phyloP scores from a whole-genome alignment of 2,329 filamentous ascomycete genomes.

The Dactylellina drechsleri region DNA sequence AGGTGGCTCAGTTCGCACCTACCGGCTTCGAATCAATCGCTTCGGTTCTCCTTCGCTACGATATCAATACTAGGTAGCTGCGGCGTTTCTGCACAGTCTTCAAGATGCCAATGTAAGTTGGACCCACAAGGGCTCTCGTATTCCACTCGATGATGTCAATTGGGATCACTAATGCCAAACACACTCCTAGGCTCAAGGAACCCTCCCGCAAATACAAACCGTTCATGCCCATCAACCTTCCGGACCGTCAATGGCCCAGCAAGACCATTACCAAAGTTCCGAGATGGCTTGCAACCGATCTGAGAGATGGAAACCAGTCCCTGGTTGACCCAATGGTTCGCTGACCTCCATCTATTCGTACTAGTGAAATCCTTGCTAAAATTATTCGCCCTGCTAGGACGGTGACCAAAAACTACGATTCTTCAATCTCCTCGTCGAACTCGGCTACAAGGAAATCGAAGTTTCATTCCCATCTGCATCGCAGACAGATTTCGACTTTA shows the following conservation, averaged over 20 bases:
- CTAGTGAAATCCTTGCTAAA: no score
- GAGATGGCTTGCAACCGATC: constrained; percentile 87
- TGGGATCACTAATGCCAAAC: constrained; percentile 25
- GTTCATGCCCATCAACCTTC: constrained; percentile 74
- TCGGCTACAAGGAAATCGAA: constrained; percentile 98
- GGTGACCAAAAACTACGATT: constrained; percentile 94
- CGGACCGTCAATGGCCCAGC: constrained; percentile 82
- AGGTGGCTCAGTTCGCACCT: constrained; percentile 24
- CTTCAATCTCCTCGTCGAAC: constrained; percentile 90
- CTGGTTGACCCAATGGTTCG: constrained; percentile 90
- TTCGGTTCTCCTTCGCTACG: constrained; percentile 9
- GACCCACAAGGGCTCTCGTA: not conserved
- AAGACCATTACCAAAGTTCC: constrained; percentile 85
- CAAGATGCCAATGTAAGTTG: constrained; percentile 47
- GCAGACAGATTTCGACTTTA: constrained; percentile 96
- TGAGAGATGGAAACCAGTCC: constrained; percentile 94
- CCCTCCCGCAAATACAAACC: constrained; percentile 80
- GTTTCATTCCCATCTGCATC: constrained; percentile 95
- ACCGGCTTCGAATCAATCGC: constrained; percentile 34
- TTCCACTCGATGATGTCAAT: not conserved
- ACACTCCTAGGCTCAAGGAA: constrained; percentile 72
- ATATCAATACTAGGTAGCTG: constrained; percentile 31
- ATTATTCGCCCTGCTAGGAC: constrained; percentile 68
- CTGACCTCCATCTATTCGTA: not conserved
- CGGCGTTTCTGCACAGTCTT: constrained; percentile 17